Base-by-base conservation (phyloP, 2,329 filamentous ascomycete species). In the Sordariomycetes sp. region DNA sequence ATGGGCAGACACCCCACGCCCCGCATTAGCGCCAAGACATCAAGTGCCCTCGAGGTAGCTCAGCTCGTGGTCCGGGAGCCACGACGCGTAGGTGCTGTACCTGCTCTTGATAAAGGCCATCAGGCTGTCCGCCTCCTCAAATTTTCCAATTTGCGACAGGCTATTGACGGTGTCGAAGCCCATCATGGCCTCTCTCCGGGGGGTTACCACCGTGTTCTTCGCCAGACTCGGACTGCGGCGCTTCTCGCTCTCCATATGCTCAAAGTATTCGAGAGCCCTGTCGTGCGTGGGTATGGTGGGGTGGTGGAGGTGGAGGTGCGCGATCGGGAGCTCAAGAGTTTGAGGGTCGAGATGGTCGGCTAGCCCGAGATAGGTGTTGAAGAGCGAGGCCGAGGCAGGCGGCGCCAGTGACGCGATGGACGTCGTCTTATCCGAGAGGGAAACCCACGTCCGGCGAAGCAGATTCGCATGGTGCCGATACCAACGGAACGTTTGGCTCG, bases 221-320 rank as follows among this genome's bases (percentile, higher is more conserved):
- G 7, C 3, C 22, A 25, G 32, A 5, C 3, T 24, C 34, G n/a
- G 24, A 20, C 11, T 50, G n/a, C 59, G 10, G 62, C 60, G 24
- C 20, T 16, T 50, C 22, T 60, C 12, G 62, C 60, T 64, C 6
- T 55, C 53, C 28, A 62, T 55, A 1, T 63, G 60, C 6, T 68
- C 61, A 20, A 83, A 73, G 57, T 78, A 75, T 2, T 71, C 64
- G 12, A 83, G 63, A 0, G 81, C 81, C 1, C 72, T 71, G 2
- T 69, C 66, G 24, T 76, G 72, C 28, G 74, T 72, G 0, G 81
- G 81, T 2, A 71, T 70, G 0, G 76, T 76, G 0, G 81, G 81
- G 63, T 84, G 81, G 59, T 79, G 72, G 1, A 85, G 71, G 32
- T 77, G 72, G 3, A 85, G 70, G 62, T 84, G 81, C 0, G 81